Evolutionary conservation across 371 early-diverging fungal species (phyloP), one percentile per base, ranked within the genome.

Genomic region (Rhizopus microsporus): DNA sequence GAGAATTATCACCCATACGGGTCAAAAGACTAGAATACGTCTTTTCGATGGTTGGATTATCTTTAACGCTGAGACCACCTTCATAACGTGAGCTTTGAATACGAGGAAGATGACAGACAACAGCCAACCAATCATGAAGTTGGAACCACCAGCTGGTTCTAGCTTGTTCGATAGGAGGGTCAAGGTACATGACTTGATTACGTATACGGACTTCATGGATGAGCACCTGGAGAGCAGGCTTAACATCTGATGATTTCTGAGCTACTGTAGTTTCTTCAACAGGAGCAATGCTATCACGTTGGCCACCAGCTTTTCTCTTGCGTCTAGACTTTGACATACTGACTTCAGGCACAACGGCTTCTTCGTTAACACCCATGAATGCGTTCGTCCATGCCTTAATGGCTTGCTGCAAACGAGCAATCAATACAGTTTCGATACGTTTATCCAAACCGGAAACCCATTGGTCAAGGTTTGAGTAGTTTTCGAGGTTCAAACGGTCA

Each of bases 121-220:
- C 81, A 0, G 91, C 87, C 38, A 98, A 81, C 94, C 97, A 99
- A 5, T 88, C 84, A 55, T 97, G 98, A 34, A 99, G 82, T 74
- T 95, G 92, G 48, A 73, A 72, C 74, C 91, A 91, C 95, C 94
- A 96, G 51, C 86, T 83, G 13, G 85, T 86, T 37, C 97, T 88
- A 1, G 98, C 97, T 54, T 91, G 85, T 71, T 98, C 97, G 23
- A 99, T 80, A 23, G 98, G 97, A 39, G 98, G 98, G 47, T 95
- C 93, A 31, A 99, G 78, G 62, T 88, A 94, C 93, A 99, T 94
- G 63, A 92, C 84, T 74, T 97, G 98, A 77, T 98, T 94, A 58
- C 86, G 85, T 66, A 99, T 88, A 43, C 89, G 84, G 47, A 96
- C 78, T 73, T 93, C 93, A 56, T 94, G 94, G 1, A 93, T 77